A percentile compares a stretch with the other conserved stretches of the same genome.
phyloP scores from a whole-genome alignment of 345 rosid genomes.

The Raphanus raphanistrum region DNA sequence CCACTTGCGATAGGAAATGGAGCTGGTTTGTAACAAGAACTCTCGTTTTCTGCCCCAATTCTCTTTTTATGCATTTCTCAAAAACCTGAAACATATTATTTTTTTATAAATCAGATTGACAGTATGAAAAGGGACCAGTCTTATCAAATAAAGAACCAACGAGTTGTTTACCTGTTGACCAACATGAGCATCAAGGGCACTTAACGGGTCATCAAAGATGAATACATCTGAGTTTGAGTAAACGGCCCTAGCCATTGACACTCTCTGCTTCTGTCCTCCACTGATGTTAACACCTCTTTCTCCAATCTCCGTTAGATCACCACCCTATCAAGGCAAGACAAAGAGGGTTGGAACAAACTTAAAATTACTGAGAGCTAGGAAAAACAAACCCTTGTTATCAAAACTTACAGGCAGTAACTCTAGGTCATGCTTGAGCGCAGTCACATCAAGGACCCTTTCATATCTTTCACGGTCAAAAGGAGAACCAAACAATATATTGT shows the following conservation, averaged over 20 bases:
- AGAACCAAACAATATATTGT: slow-evolving; percentile 68
- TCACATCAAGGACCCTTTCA: slow-evolving; percentile 58
- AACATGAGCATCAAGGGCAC: slow-evolving; percentile 86
- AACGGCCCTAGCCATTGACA: slow-evolving; percentile 80
- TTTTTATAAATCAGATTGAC: background rate
- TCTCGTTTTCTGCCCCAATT: slow-evolving; percentile 76
- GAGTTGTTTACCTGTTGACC: slow-evolving; percentile 73
- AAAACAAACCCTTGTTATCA: slow-evolving; percentile 16
- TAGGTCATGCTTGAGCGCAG: slow-evolving; percentile 65
- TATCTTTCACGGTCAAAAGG: slow-evolving; percentile 43
- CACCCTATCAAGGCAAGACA: slow-evolving; percentile 44
- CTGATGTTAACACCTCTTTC: slow-evolving; percentile 90
- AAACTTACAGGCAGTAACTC: slow-evolving; percentile 42
- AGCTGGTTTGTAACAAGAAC: slow-evolving; percentile 99
- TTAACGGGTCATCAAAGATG: slow-evolving; percentile 77
- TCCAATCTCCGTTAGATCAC: slow-evolving; percentile 75
- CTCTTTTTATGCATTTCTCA: slow-evolving; percentile 90
- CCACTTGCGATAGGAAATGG: slow-evolving; percentile 96
- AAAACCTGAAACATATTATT: slow-evolving; percentile 62
- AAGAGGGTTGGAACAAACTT: slow-evolving; percentile 28
- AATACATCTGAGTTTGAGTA: slow-evolving; percentile 67
- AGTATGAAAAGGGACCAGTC: background rate
- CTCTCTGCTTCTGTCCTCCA: slow-evolving; percentile 88
- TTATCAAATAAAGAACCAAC: slow-evolving; percentile 1
- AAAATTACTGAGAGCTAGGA: slow-evolving; percentile 6